phyloP scores from a whole-genome alignment of 2,329 filamentous ascomycete species.

The Madurella fahalii region DNA sequence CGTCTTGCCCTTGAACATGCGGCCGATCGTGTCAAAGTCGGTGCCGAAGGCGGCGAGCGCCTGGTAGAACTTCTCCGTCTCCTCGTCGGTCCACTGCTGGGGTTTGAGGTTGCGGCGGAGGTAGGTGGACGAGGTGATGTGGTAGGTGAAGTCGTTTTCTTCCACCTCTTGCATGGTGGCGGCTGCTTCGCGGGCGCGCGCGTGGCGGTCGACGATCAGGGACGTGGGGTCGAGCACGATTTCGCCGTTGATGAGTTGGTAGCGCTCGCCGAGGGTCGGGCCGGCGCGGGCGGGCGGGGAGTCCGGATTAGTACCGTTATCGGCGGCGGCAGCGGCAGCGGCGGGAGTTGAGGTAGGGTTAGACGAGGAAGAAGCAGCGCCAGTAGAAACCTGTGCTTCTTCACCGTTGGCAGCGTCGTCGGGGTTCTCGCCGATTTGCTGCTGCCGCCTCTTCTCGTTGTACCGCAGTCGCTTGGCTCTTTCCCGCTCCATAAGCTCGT shows the following conservation, averaged over 20 bases:
- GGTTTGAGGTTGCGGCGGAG: slow-evolving; percentile 59
- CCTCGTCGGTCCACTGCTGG: slow-evolving; percentile 65
- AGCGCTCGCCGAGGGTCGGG: slow-evolving; percentile 37
- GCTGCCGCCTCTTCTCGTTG: slow-evolving; percentile 39
- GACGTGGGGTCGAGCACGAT: slow-evolving; percentile 68
- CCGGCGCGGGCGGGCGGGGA: background rate
- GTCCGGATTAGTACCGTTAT: background rate
- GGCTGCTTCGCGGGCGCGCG: slow-evolving; percentile 50
- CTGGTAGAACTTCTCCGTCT: slow-evolving; percentile 73
- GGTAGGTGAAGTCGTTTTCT: slow-evolving; percentile 72
- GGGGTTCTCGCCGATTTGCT: slow-evolving; percentile 25
- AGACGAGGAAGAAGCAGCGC: background rate
- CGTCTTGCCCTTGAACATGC: slow-evolving; percentile 68
- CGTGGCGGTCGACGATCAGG: slow-evolving; percentile 64
- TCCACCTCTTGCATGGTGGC: slow-evolving; percentile 60
- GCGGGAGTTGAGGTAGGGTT: slow-evolving; percentile 2
- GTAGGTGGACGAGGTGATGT: slow-evolving; percentile 66
- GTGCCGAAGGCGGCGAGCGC: slow-evolving; percentile 74
- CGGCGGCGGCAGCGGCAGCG: slow-evolving; percentile 17
- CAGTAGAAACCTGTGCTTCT: slow-evolving; percentile 12
- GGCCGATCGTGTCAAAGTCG: slow-evolving; percentile 75
- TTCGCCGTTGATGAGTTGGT: slow-evolving; percentile 66
- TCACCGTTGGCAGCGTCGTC: slow-evolving; percentile 16
- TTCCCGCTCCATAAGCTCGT: slow-evolving; percentile 67
- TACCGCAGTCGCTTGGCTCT: slow-evolving; percentile 37